Conservation (phyloP, 2,329 filamentous ascomycete species). For the Macroventuria anomochaeta region DNA sequence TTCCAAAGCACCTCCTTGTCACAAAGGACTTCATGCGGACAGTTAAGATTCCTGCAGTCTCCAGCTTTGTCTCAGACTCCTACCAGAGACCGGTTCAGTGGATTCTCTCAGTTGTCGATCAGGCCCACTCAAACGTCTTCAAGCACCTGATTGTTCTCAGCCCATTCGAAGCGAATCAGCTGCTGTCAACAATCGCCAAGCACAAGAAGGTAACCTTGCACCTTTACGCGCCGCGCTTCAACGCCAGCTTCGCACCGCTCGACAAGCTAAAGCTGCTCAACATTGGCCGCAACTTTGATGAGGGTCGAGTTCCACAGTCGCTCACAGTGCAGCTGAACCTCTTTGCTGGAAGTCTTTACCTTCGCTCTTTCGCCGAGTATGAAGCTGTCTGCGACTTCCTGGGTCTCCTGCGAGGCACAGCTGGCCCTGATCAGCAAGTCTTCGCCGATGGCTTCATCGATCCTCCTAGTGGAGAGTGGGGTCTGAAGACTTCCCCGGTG, state of each 20-base stretch:
- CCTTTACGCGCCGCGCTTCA: slow-evolving; percentile 60
- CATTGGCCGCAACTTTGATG: slow-evolving; percentile 30
- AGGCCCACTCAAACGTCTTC: background rate
- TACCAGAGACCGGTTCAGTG: slow-evolving; percentile 64
- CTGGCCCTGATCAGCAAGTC: slow-evolving; percentile 32
- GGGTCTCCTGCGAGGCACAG: slow-evolving; percentile 52
- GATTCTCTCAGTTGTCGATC: slow-evolving; percentile 51
- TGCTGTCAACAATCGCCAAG: slow-evolving; percentile 52
- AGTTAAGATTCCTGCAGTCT: slow-evolving; percentile 38
- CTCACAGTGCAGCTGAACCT: slow-evolving; percentile 63
- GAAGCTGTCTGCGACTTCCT: slow-evolving; percentile 58
- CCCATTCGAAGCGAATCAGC: slow-evolving; percentile 64
- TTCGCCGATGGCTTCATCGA: slow-evolving; percentile 47
- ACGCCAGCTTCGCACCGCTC: slow-evolving; percentile 45
- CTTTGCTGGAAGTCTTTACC: slow-evolving; percentile 72
- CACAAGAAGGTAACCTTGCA: slow-evolving; percentile 54
- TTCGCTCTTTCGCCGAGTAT: slow-evolving; percentile 64
- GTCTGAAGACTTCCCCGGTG: slow-evolving; percentile 51
- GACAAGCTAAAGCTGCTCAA: slow-evolving; percentile 57
- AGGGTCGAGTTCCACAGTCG: slow-evolving; percentile 21
- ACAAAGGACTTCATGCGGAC: slow-evolving; percentile 61
- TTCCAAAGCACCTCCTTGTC: slow-evolving; percentile 53
- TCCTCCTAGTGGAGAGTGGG: slow-evolving; percentile 35
- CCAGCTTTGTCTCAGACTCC: slow-evolving; percentile 47
- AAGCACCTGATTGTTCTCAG: slow-evolving; percentile 62